Conservation (phyloP, 331 rosid species). For the Stylosanthes scabra region DNA sequence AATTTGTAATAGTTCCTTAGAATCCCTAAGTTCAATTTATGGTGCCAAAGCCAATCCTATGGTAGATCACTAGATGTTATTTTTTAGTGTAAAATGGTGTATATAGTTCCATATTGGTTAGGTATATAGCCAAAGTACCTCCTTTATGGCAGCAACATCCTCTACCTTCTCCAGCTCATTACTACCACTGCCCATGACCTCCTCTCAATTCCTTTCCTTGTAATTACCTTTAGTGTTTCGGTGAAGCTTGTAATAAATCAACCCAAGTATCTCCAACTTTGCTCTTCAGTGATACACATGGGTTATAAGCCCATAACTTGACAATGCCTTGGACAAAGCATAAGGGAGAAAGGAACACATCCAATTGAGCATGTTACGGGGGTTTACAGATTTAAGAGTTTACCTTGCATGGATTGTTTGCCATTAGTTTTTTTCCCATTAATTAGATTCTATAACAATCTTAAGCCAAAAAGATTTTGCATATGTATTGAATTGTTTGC, state of each 20-base stretch:
- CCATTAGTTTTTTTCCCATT: neutral
- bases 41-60: neutral
- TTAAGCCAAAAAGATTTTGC: conserved; percentile 19
- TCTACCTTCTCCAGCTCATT: neutral
- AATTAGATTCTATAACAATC: neutral
- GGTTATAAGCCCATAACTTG: neutral
- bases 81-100: no score
- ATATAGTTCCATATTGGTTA: no score
- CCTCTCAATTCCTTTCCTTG: neutral
- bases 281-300: neutral
- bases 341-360: neutral
- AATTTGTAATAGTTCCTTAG: no score
- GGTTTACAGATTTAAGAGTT: neutral
- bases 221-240: no score
- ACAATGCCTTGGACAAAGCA: neutral
- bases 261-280: no score
- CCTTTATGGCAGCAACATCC: neutral
- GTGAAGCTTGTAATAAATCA: no score
- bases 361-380: neutral
- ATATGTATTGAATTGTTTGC: conserved; percentile 3
- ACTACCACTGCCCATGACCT: neutral
- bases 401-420: neutral
- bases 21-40: no score
- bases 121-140: neutral
- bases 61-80: no score